Base-by-base conservation (phyloP, 75 land plant genomes). In the Adiantum capillusveneris region DNA sequence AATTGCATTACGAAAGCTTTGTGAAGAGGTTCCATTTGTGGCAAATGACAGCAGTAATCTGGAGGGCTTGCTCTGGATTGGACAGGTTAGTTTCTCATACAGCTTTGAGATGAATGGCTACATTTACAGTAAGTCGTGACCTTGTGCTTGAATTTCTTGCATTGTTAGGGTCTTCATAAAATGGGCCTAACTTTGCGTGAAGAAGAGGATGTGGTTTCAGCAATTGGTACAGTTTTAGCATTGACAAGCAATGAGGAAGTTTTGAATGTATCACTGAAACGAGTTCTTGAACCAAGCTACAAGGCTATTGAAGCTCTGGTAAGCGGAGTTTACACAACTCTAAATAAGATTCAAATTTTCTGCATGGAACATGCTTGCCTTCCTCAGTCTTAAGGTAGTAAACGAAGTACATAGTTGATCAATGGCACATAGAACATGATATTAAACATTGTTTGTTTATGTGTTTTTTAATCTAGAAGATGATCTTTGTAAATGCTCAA, bases 1-100 rank as follows among this genome's bases (percentile, higher is more conserved):
- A 53, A 77, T 76, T 46, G 84, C 96, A 39, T 77, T 95, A 60
- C 82, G 86, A 19, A 85, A 79, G 78, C 42, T 90, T 54, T 90
- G 96, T 78, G 99, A 95, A 78, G 99, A 95, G 57, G 80, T 82
- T 60, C 70, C 82, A 41, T 29, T 66, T 25, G 39, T 89, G 14
- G 50, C 83, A 20, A 58, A 76, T 70, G 91, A 86, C 48, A 71
- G 78, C 9, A 72, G 85, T 30, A 82, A 86, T 63, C 55, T 95
- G 73, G 92, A 90, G 64, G 71, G 94, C 19, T 75, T 95, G 17
- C 59, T 95, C 11, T 91, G 96, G 85, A 84, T 90, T 57, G 91
- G 87, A 64, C 96, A 90, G 99, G 96, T 95, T 60, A 58, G n/a
- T 56, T 26, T 29, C 21, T 20, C 56, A 12, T 26, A 6, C 31